Conservation (phyloP, 2,329 filamentous ascomycete genomes). For the Exophiala xenobiotica region DNA sequence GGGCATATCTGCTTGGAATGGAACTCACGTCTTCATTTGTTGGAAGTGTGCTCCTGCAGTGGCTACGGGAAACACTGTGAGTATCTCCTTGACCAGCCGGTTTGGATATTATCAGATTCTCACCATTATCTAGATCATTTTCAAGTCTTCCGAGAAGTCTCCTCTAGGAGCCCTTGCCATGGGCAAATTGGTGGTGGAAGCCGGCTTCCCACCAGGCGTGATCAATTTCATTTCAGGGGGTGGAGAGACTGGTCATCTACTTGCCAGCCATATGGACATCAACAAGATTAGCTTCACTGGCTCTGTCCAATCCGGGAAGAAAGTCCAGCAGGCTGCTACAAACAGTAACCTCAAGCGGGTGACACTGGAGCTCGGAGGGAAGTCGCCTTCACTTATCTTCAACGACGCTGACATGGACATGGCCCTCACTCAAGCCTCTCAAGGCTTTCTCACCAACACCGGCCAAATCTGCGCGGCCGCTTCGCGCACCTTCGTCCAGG, state of each 20-base stretch:
- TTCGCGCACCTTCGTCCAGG: conserved; percentile 59
- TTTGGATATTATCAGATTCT: no score
- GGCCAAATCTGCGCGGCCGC: conserved; percentile 55
- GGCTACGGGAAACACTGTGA: conserved; percentile 47
- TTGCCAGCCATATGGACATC: conserved; percentile 34
- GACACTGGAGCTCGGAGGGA: conserved; percentile 39
- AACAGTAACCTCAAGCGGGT: conserved; percentile 38
- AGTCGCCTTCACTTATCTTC: conserved; percentile 38
- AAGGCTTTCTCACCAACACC: conserved; percentile 59
- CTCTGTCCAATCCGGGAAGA: conserved; percentile 32
- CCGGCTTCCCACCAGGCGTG: conserved; percentile 48
- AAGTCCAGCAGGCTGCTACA: conserved; percentile 34
- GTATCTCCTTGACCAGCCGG: no score
- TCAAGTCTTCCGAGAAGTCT: conserved; percentile 48
- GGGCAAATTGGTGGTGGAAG: conserved; percentile 40
- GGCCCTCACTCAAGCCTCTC: conserved; percentile 48
- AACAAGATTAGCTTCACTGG: conserved; percentile 39
- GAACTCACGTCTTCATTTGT: conserved; percentile 39
- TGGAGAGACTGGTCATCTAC: conserved; percentile 57
- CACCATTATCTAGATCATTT: no score
- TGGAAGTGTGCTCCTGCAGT: conserved; percentile 43
- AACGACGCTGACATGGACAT: conserved; percentile 37
- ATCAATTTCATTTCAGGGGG: conserved; percentile 38
- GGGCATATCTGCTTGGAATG: conserved; percentile 45
- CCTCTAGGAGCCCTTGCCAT: conserved; percentile 41